Conservation (phyloP, 176 grass and related monocot genomes). For the maize (Zea mays) region Zm-B73-REFERENCE-NAM-5.0 NC_050097.1:9575501-9576000, state of each 20-base stretch:
- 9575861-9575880: slow-evolving; percentile 98
- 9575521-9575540: slow-evolving; percentile 96
- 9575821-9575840: slow-evolving; percentile 88
- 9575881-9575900: slow-evolving; percentile 89
- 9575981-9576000: slow-evolving; percentile 82
- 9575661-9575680: slow-evolving; percentile 74
- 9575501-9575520: slow-evolving; percentile 89
- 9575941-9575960: slow-evolving; percentile 98
- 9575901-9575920: slow-evolving; percentile 93
- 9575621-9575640: slow-evolving; percentile 97
- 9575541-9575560: slow-evolving; percentile 98
- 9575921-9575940: slow-evolving; percentile 98
- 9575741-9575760: slow-evolving; percentile 92
- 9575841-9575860: slow-evolving; percentile 89
- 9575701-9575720: slow-evolving; percentile 99
- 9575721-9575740: slow-evolving; percentile 85
- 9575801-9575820: slow-evolving; percentile 80
- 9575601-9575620: slow-evolving; percentile 93
- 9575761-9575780: slow-evolving; percentile 79
- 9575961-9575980: slow-evolving; percentile 86
- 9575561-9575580: slow-evolving; percentile 96
- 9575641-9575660: slow-evolving; percentile 96
- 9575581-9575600: slow-evolving; percentile 89
- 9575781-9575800: slow-evolving; percentile 92
- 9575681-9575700: slow-evolving; percentile 97